phyloP scores from a whole-genome alignment of 2,329 filamentous ascomycete genomes.

The Mycogone perniciosa region DNA sequence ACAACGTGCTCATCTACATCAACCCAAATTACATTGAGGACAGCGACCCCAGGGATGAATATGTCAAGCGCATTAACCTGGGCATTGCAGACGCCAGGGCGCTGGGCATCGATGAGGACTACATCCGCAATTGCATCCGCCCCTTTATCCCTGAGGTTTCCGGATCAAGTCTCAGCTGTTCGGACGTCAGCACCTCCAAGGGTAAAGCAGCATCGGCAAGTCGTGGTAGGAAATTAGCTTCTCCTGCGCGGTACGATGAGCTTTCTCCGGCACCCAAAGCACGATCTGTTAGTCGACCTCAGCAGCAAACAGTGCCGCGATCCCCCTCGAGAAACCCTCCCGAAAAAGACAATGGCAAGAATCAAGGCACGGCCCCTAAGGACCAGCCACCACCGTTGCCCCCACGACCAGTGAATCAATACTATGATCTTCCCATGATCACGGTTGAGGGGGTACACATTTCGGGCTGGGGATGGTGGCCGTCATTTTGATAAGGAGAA shows the following conservation, averaged over 20 bases:
- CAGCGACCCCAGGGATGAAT: slow-evolving; percentile 33
- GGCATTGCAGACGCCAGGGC: slow-evolving; percentile 31
- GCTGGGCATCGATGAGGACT: slow-evolving; percentile 30
- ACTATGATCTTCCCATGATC: slow-evolving; percentile 24
- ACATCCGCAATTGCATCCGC: slow-evolving; percentile 31
- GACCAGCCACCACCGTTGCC: slow-evolving; percentile 20
- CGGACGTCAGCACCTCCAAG: slow-evolving; percentile 3
- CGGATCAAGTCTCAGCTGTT: not conserved
- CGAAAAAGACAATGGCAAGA: slow-evolving; percentile 2
- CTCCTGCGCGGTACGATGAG: slow-evolving; percentile 17
- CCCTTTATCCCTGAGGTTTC: slow-evolving; percentile 27
- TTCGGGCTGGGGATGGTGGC: slow-evolving; percentile 12
- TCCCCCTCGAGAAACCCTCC: slow-evolving; percentile 5
- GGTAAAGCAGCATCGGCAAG: not conserved
- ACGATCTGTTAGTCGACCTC: slow-evolving; percentile 14
- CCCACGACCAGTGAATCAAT: slow-evolving; percentile 18
- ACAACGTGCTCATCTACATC: slow-evolving; percentile 35
- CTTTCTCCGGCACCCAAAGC: slow-evolving; percentile 20
- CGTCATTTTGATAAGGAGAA: slow-evolving; percentile 1
- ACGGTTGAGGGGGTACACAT: slow-evolving; percentile 21
- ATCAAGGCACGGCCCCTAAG: slow-evolving; percentile 5
- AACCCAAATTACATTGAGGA: slow-evolving; percentile 28
- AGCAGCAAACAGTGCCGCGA: slow-evolving; percentile 6
- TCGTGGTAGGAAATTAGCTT: slow-evolving; percentile 11
- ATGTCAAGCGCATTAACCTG: slow-evolving; percentile 34